phyloP scores from a whole-genome alignment of 73 alveolate species.

The Halteria grandinella region DNA sequence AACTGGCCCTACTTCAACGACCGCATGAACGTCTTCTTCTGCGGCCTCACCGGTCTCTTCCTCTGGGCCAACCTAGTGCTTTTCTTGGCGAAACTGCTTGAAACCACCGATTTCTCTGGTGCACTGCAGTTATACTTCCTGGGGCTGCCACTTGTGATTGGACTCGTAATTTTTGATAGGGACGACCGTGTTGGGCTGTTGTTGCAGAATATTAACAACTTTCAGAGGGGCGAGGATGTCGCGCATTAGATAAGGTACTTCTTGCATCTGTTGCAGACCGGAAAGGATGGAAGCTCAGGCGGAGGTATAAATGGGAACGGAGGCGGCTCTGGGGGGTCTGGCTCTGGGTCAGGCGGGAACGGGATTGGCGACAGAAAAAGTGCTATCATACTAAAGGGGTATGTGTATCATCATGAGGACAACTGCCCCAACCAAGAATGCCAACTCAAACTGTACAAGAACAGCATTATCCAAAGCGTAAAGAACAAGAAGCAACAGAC shows the following conservation, averaged over 20 bases:
- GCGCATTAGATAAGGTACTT: constrained; percentile 82
- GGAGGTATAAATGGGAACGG: too few species aligned
- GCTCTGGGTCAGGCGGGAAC: constrained; percentile 14
- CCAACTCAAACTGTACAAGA: constrained; percentile 68
- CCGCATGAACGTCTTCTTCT: constrained; percentile 32
- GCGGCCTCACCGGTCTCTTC: constrained; percentile 47
- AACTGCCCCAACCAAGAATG: constrained; percentile 87
- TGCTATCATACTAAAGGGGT: constrained; percentile 87
- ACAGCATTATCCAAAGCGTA: constrained; percentile 2
- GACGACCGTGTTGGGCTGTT: constrained; percentile 78
- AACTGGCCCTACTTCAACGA: constrained; percentile 45
- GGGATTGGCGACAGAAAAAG: constrained; percentile 79
- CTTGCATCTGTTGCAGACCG: constrained; percentile 71
- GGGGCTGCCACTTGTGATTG: constrained; percentile 83
- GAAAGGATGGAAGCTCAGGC: too few species aligned
- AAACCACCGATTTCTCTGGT: constrained; percentile 82
- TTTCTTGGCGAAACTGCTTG: constrained; percentile 74
- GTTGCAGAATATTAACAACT: constrained; percentile 79
- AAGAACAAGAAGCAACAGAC: constrained; percentile 65
- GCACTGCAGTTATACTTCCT: constrained; percentile 80
- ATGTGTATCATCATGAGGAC: constrained; percentile 90
- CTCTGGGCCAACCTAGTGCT: constrained; percentile 66
- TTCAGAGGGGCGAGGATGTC: constrained; percentile 86
- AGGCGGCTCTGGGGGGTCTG: too few species aligned
- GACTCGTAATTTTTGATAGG: constrained; percentile 72